Evolutionary conservation across 257 asterid species (phyloP).

Genomic region (Marsdenia floribunda): DNA sequence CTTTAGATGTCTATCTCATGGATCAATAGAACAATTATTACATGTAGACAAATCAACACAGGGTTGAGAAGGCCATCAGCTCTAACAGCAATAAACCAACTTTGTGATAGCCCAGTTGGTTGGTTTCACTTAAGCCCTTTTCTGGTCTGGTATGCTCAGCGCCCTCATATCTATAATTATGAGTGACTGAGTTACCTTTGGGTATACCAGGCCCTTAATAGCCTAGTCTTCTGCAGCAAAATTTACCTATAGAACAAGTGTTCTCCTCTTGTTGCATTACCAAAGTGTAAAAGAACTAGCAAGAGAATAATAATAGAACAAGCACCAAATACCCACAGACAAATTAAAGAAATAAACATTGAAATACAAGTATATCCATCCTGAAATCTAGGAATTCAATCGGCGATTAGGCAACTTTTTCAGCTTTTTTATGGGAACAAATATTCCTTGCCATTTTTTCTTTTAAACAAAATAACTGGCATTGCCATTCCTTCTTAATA

Average conservation of each 20-base stretch:
- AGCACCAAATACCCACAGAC: neutral
- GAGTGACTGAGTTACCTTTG: too few species aligned
- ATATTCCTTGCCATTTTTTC: neutral
- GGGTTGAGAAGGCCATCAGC: too few species aligned
- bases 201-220: too few species aligned
- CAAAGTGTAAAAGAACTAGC: neutral
- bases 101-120: too few species aligned
- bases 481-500: conserved; percentile 38
- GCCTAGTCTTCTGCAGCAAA: neutral
- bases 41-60: too few species aligned
- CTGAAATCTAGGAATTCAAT: conserved; percentile 35
- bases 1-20: neutral
- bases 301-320: neutral
- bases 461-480: conserved; percentile 12
- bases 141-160: too few species aligned
- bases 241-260: neutral
- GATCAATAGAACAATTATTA: neutral
- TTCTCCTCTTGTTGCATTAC: neutral
- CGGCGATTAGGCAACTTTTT: conserved; percentile 31
- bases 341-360: neutral
- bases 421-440: conserved; percentile 44
- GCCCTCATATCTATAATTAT: too few species aligned
- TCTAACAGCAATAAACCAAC: too few species aligned
- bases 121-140: too few species aligned
- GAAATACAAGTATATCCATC: conserved; percentile 25